Conservation (phyloP, 257 asterid species). For the Lycium barbarum region DNA sequence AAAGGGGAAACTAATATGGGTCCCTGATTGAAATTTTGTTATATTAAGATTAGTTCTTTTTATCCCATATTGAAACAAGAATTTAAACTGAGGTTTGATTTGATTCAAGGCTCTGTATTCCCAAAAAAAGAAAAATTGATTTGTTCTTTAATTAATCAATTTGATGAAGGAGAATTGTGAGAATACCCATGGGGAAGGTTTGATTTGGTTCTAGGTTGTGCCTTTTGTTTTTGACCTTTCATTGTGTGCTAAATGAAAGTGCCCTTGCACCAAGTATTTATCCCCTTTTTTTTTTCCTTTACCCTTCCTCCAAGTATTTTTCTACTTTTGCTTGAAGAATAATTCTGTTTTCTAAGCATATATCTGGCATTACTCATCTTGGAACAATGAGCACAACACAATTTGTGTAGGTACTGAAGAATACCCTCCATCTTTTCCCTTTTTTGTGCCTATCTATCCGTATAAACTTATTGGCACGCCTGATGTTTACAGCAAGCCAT, state of each 20-base stretch:
- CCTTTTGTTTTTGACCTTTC: neutral
- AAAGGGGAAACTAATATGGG: neutral
- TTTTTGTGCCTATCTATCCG: neutral
- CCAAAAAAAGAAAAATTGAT: too few relatives aligned
- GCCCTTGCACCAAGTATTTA: neutral
- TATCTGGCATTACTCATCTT: neutral
- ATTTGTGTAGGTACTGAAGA: neutral
- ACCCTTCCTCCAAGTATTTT: neutral
- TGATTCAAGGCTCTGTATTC: neutral
- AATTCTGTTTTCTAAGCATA: neutral
- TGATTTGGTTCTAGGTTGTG: neutral
- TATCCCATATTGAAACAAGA: neutral
- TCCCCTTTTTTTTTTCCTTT: too few relatives aligned
- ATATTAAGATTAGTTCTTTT: neutral
- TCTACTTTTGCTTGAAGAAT: slow-evolving; percentile 22
- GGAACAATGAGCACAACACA: neutral
- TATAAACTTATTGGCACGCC: neutral
- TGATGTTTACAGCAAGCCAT: neutral
- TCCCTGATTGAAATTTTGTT: neutral
- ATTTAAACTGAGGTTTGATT: neutral
- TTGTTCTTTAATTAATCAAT: neutral
- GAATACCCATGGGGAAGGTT: neutral
- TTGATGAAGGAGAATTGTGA: neutral
- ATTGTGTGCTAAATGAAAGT: slow-evolving; percentile 20
- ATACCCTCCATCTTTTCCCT: neutral